Percentiles rank a stretch among this genome's conserved stretches.
phyloP scores from a whole-genome alignment of 495 filamentous ascomycete genomes.

The Articulospora tetracladia region DNA sequence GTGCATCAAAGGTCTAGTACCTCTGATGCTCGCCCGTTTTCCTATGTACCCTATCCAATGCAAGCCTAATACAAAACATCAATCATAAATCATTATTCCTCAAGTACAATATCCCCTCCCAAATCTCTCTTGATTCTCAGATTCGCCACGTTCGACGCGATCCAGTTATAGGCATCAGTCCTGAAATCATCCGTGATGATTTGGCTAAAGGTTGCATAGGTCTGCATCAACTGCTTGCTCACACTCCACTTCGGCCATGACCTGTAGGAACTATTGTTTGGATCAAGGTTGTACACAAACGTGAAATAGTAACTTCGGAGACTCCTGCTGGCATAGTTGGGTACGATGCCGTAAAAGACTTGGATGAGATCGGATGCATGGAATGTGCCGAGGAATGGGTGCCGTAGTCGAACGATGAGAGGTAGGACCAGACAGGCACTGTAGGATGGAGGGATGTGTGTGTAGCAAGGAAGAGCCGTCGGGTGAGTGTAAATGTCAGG shows the following conservation, averaged over 20 bases:
- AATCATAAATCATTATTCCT: background rate
- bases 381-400: conserved; percentile 68
- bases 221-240: conserved; percentile 52
- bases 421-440: conserved; percentile 63
- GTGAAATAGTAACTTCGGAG: conserved; percentile 61
- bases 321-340: conserved; percentile 51
- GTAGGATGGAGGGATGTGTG: conserved; percentile 1
- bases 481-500: conserved; percentile 23
- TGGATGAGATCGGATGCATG: conserved; percentile 53
- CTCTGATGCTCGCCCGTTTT: no score
- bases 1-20: no score
- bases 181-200: conserved; percentile 60
- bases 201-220: conserved; percentile 39
- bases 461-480: conserved; percentile 26
- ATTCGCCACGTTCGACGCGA: conserved; percentile 38
- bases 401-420: conserved; percentile 62
- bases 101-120: background rate
- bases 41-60: background rate
- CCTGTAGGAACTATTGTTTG: conserved; percentile 45
- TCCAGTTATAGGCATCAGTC: conserved; percentile 40
- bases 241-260: conserved; percentile 62
- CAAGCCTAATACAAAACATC: background rate
- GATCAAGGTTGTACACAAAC: conserved; percentile 63
- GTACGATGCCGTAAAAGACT: conserved; percentile 19
- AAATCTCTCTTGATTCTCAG: conserved; percentile 37